Evolutionary conservation across 148 eudicot genomes (phyloP).

Genomic region (Rhododendron simsii): DNA sequence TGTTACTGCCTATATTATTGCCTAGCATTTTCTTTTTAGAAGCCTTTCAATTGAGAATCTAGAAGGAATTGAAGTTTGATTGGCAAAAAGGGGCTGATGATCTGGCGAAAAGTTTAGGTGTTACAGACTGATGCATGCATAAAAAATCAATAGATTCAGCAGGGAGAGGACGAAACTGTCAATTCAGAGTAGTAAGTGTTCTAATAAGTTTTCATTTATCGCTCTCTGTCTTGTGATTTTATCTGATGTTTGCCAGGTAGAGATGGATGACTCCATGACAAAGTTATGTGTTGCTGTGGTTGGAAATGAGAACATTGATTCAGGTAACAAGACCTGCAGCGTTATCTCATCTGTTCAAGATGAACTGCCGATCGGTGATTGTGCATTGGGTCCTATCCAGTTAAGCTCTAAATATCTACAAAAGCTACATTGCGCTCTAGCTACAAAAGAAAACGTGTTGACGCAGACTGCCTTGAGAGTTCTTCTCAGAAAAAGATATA

Average conservation of each 20-base stretch:
- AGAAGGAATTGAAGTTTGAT: neutral
- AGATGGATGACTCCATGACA: slow-evolving; percentile 10
- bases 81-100: neutral
- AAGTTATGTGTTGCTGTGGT: slow-evolving; percentile 6
- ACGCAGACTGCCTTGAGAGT: slow-evolving; percentile 43
- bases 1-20: neutral
- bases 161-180: neutral
- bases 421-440: slow-evolving; percentile 24
- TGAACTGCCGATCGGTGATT: slow-evolving; percentile 14
- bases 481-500: slow-evolving; percentile 42
- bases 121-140: neutral
- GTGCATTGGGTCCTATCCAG: slow-evolving; percentile 23
- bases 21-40: neutral
- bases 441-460: slow-evolving; percentile 28
- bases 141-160: neutral
- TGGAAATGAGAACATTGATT: slow-evolving; percentile 14
- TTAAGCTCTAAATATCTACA: slow-evolving; percentile 20
- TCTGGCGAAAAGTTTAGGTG: neutral
- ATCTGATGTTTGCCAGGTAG: slow-evolving; percentile 18
- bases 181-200: neutral
- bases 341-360: slow-evolving; percentile 21
- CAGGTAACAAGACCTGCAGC: slow-evolving; percentile 22
- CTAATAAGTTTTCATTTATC: neutral
- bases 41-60: neutral
- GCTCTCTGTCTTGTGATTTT: neutral